Percentiles rank a stretch among this genome's conserved stretches.
phyloP scores from a whole-genome alignment of 352 stramenopile genomes.

The Phytophthora macrochlamydospora region DNA sequence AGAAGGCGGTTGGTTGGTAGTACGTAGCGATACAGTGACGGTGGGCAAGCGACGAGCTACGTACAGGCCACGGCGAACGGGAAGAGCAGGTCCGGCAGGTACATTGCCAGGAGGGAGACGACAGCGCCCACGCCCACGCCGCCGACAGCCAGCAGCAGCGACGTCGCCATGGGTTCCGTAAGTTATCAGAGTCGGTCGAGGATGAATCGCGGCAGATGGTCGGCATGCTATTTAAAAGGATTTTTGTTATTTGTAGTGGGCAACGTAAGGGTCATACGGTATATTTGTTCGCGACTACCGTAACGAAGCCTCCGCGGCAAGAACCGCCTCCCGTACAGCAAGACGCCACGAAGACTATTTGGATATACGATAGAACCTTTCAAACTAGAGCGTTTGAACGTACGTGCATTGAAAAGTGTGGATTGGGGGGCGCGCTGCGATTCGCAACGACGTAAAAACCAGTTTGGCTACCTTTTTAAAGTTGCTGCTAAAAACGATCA shows the following conservation, averaged over 20 bases:
- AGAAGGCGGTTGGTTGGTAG: neutral
- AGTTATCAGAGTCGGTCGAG: slow-evolving; percentile 8
- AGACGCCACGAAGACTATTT: no score
- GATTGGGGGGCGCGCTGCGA: neutral
- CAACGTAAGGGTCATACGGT: no score
- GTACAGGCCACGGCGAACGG: slow-evolving; percentile 36
- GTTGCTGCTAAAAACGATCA: neutral
- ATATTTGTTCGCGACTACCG: no score
- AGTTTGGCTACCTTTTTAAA: no score
- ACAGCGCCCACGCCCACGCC: slow-evolving; percentile 13
- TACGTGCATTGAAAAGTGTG: no score
- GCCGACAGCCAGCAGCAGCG: slow-evolving; percentile 16
- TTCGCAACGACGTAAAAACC: neutral
- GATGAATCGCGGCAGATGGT: no score
- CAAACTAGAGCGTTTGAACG: no score
- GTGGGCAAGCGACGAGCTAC: slow-evolving; percentile 3
- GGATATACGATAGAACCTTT: neutral
- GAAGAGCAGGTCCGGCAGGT: slow-evolving; percentile 28
- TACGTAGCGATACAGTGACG: neutral
- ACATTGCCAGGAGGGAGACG: slow-evolving; percentile 27
- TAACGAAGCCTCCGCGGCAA: no score
- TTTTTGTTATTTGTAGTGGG: no score
- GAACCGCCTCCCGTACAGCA: no score
- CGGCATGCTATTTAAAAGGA: no score
- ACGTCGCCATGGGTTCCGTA: slow-evolving; percentile 11